These are phyloP conservation scores for Gorgonomyces haynaldii DNA, from an alignment of 192 early-diverging fungal genomes.

Conservation along the genomic window DNA sequence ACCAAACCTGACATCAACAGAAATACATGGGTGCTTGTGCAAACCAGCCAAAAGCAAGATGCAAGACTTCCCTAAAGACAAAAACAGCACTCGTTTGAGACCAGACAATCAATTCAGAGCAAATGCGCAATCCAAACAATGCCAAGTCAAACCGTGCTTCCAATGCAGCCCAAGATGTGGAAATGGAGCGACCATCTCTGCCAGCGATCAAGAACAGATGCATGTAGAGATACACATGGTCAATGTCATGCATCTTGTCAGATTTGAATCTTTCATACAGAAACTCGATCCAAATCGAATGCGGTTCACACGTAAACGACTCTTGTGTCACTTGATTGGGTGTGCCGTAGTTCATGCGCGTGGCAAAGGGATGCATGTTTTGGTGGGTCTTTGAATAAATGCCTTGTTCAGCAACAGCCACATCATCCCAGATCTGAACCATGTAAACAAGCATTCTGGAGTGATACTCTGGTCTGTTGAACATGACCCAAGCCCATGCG, in stretches of 20 bases:
- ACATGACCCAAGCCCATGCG: constrained; percentile 86
- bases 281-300: constrained; percentile 79
- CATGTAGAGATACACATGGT: constrained; percentile 62
- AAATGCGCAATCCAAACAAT: constrained; percentile 59
- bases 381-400: constrained; percentile 35
- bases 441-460: constrained; percentile 76
- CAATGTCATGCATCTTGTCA: constrained; percentile 57
- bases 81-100: constrained; percentile 50
- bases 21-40: constrained; percentile 47
- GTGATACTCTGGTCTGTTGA: constrained; percentile 59
- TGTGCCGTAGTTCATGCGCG: constrained; percentile 89
- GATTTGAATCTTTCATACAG: constrained; percentile 73
- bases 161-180: constrained; percentile 61
- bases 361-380: constrained; percentile 67
- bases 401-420: constrained; percentile 64
- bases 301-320: constrained; percentile 50
- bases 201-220: constrained; percentile 74
- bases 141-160: constrained; percentile 72
- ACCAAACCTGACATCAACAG: constrained; percentile 9
- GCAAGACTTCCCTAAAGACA: constrained; percentile 53
- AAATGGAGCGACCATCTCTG: constrained; percentile 21
- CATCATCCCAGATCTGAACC: constrained; percentile 72
- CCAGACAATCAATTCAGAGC: constrained; percentile 55
- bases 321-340: constrained; percentile 48
- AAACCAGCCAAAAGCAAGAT: constrained; percentile 77